Evolutionary conservation across 768 basidiomycete genomes (phyloP), one percentile per base, ranked within the genome.

Genomic region (Lepiota subincarnata): DNA sequence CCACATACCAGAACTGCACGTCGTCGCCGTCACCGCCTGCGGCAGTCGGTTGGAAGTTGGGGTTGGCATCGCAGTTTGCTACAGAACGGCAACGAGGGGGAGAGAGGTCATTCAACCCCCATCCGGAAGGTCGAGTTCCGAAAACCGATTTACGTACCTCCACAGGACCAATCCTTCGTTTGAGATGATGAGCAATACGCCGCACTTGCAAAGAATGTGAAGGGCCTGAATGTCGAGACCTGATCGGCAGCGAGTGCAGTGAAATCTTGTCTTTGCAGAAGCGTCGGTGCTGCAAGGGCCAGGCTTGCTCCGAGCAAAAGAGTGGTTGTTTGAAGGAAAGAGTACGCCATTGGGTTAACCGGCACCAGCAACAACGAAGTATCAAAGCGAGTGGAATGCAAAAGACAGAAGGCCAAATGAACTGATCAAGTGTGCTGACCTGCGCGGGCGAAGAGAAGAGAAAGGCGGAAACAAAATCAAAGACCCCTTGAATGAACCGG

Each of bases 81-180:
- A 24, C 7, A 34, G 18, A 16, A 11, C 8, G 46, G 12, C 18
- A 1, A 44, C 14, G 26, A 10, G 36, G 6, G 11, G 22, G 8
- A 26, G 20, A 28, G 35, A 46, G 19, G 38, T 14, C 53, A 20
- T 1, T 16, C 26, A n/a, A 50, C 64, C 6, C 26, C 65, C 65
- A 56, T 65, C 81, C 83, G 63, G 81, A 83, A 26, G 72, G 60
- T 80, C 81, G 83, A 16, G 69, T 67, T 34, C 73, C 56, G n/a
- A 75, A 22, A n/a, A 14, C 44, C 14, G 19, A 51, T 49, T 10
- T 43, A 47, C 58, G 34, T 19, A 66, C 61, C 50, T 64, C 82
- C 82, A 59, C 81, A 83, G 26, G 73, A 59, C 82, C 82, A 83
- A 18, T 71, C 68, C 34, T 71, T 58, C 14, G 78, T 80, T 26